Evolutionary conservation across 1,284 basidiomycete genomes (phyloP).

Genomic region (Rhizoctonia solani): DNA sequence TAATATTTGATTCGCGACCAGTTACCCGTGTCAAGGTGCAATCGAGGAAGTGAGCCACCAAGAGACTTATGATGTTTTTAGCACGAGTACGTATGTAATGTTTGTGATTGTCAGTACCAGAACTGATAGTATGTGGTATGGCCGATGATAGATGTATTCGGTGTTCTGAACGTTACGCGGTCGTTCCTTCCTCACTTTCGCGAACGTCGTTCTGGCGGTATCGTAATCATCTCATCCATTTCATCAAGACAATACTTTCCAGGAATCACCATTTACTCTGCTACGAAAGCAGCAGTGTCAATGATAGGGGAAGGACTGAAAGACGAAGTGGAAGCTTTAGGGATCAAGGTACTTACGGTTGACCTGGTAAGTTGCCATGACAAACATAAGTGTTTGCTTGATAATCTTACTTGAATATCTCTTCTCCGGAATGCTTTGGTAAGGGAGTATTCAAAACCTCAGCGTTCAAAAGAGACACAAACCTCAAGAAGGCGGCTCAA

Average conservation of each 20-base stretch:
- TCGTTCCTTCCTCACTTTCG: slow-evolving; percentile 30
- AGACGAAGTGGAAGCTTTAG: not conserved
- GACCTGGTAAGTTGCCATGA: not conserved
- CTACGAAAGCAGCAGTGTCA: not conserved
- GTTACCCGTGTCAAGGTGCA: not conserved
- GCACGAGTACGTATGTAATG: slow-evolving; percentile 35
- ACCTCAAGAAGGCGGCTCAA: not conserved
- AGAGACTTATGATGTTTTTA: slow-evolving; percentile 22
- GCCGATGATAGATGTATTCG: slow-evolving; percentile 24
- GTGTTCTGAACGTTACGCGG: slow-evolving; percentile 23
- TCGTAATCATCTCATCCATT: not conserved
- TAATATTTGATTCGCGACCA: too few species aligned
- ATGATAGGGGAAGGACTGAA: not conserved
- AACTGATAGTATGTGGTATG: not conserved
- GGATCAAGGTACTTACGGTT: not conserved
- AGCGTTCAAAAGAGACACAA: not conserved
- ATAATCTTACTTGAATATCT: not conserved
- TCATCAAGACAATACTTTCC: not conserved
- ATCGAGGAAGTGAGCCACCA: slow-evolving; percentile 1
- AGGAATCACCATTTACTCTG: not conserved
- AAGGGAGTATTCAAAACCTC: not conserved
- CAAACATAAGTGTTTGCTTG: too few species aligned
- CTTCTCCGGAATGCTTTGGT: not conserved
- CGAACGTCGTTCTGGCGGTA: too few species aligned
- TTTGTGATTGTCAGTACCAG: too few species aligned